A percentile compares a stretch with the other conserved stretches of the same genome.
Conservation (phyloP, 1,284 basidiomycete genomes). For the Pisolithus thermaeus region DNA sequence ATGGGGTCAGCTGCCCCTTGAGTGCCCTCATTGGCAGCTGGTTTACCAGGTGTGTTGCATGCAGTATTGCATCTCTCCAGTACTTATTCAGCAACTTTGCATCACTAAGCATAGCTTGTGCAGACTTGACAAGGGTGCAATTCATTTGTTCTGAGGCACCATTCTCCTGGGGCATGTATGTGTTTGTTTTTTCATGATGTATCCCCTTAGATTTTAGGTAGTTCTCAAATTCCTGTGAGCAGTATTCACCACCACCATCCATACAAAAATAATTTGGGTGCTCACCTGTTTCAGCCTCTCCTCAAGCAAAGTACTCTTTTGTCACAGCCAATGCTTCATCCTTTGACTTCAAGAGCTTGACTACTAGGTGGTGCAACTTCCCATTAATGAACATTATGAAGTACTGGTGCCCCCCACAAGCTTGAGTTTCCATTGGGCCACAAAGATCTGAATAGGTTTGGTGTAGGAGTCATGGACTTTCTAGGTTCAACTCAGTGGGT, state of each 20-base stretch:
- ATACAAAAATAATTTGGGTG: neutral
- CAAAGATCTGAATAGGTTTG: neutral
- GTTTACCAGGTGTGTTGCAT: conserved; percentile 25
- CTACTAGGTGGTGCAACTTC: neutral
- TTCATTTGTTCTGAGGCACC: conserved; percentile 1
- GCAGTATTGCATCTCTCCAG: conserved; percentile 21
- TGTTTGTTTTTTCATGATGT: too few species aligned
- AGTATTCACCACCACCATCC: conserved; percentile 11
- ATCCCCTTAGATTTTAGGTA: too few species aligned
- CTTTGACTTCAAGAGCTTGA: conserved; percentile 1
- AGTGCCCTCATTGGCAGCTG: conserved; percentile 10
- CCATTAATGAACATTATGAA: conserved; percentile 2
- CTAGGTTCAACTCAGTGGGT: too few species aligned
- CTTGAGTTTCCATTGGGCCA: conserved; percentile 3
- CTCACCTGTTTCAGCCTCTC: neutral
- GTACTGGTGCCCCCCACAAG: neutral
- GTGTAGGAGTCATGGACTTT: too few species aligned
- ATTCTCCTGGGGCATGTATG: too few species aligned
- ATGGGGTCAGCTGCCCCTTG: neutral
- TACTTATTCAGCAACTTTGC: conserved; percentile 18
- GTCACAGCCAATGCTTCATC: neutral
- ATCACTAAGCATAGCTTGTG: conserved; percentile 15
- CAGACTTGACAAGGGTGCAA: conserved; percentile 12
- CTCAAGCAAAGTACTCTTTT: neutral
- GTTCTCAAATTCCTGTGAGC: conserved; percentile 5